Conservation (phyloP, 208 protist genomes). For the Giardia duodenalis region DNA sequence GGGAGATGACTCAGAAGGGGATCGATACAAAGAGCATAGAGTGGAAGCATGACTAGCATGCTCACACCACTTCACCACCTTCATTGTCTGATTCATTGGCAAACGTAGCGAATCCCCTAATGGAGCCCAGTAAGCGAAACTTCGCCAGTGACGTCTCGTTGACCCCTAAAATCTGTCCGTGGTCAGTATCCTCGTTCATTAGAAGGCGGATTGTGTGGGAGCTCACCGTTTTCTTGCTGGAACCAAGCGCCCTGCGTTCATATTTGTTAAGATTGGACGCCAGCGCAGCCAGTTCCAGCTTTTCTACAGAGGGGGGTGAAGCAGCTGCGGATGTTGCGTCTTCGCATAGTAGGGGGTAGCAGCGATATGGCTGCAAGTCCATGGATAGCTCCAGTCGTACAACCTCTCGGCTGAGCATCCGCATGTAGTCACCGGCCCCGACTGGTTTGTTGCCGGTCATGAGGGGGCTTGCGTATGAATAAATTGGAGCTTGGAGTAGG, state of each 20-base stretch:
- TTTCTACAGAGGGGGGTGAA: neutral
- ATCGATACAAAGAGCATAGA: constrained; percentile 10
- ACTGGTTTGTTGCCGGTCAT: too few species aligned
- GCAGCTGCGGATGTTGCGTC: too few species aligned
- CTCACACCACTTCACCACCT: neutral
- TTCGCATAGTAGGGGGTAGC: too few species aligned
- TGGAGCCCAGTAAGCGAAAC: too few species aligned
- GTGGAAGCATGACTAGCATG: neutral
- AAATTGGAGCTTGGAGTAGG: too few species aligned
- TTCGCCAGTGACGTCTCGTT: neutral
- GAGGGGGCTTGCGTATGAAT: too few species aligned
- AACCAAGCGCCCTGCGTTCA: neutral
- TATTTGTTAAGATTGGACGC: neutral
- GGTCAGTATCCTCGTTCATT: neutral
- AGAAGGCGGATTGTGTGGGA: neutral
- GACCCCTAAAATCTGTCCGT: neutral
- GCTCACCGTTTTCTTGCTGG: neutral
- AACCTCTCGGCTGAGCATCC: too few species aligned
- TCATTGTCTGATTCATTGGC: neutral
- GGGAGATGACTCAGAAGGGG: constrained; percentile 10
- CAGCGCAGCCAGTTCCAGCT: neutral
- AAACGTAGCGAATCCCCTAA: neutral
- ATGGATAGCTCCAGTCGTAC: too few species aligned
- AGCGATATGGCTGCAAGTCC: too few species aligned
- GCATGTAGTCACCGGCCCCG: too few species aligned